Base-by-base conservation (phyloP, 116 monocot species). In the Papilionanthe hybrid region DNA sequence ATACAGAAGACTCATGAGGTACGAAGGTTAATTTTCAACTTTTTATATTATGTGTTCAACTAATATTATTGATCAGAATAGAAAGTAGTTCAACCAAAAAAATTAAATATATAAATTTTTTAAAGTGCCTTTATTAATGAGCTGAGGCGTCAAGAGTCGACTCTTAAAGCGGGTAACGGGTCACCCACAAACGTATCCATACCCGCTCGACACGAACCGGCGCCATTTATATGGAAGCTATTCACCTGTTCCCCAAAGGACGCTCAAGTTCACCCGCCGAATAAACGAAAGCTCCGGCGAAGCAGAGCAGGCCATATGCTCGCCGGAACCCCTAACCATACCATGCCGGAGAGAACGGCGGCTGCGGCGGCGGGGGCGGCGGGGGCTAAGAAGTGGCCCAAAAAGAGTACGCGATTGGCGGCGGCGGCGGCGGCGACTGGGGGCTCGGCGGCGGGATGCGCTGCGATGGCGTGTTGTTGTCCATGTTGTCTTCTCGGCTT, bases 351-450 rank as follows among this genome's bases (percentile, higher is more conserved):
- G n/a, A 44, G 7, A n/a, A 9, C 44, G 1, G 17, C 8, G 45
- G 75, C 75, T 2, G 49, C 50, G 77, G 86, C 76, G 7, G 84
- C 85, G 81, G n/a, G n/a, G n/a, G n/a, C n/a, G n/a, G 30, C 82
- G 68, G 90, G n/a, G 9, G 49, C 50, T 0, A 50, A 81, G n/a
- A 53, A 81, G 22, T 5, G 45, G 18, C n/a, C 76, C 49, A 57
- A 44, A 18, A 57, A 7, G 18, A 42, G 27, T 2, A 58, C 6
- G 60, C 42, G 42, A 22, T 75, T 44, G 77, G 86, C 76, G 7
- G 84, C 85, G 81, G 86, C 76, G 7, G 84, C 85, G 81, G 30
- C 82, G 68, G 90, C 87, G 68, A 87, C 87, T 22, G 90, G 85
- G 12, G 85, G 81, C 5, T 72, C 83, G 13, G 85, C 87, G 43